Conservation (phyloP, 306 rosid genomes). For the Morella rubra region DNA sequence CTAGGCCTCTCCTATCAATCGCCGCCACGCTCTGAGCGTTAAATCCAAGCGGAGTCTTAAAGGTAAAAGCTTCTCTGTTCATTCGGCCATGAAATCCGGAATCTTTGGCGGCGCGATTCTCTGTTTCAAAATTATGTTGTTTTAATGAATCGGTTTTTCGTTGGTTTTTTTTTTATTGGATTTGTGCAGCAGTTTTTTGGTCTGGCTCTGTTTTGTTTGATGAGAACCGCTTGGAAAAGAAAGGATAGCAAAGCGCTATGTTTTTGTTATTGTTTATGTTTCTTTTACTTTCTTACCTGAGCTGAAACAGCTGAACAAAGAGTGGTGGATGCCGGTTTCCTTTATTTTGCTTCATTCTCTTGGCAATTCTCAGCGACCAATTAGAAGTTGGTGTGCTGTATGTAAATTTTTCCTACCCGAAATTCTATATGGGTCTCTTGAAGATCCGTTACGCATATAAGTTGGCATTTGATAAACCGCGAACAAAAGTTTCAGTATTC, state of each 20-base stretch:
- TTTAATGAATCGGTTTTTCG: background rate
- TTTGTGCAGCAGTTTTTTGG: constrained; percentile 1
- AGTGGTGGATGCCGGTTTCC: background rate
- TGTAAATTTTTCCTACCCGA: background rate
- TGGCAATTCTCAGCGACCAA: background rate
- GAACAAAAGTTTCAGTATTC: background rate
- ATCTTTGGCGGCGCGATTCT: background rate
- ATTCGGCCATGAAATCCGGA: background rate
- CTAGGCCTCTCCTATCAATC: constrained; percentile 10
- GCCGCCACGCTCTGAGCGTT: background rate
- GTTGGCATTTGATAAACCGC: background rate
- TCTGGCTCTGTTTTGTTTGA: constrained; percentile 9
- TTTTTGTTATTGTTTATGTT: background rate
- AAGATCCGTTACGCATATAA: background rate
- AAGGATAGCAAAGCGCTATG: background rate
- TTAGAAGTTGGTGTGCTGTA: background rate
- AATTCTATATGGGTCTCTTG: background rate
- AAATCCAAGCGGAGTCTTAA: background rate
- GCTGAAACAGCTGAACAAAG: background rate
- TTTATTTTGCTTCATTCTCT: background rate
- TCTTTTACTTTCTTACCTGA: background rate
- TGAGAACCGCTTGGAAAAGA: background rate
- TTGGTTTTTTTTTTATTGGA: background rate
- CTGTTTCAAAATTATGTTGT: background rate
- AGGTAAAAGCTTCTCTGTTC: constrained; percentile 21